Base-by-base conservation (phyloP, 106 monocot genomes). In the Dendrobium catenatum region DNA sequence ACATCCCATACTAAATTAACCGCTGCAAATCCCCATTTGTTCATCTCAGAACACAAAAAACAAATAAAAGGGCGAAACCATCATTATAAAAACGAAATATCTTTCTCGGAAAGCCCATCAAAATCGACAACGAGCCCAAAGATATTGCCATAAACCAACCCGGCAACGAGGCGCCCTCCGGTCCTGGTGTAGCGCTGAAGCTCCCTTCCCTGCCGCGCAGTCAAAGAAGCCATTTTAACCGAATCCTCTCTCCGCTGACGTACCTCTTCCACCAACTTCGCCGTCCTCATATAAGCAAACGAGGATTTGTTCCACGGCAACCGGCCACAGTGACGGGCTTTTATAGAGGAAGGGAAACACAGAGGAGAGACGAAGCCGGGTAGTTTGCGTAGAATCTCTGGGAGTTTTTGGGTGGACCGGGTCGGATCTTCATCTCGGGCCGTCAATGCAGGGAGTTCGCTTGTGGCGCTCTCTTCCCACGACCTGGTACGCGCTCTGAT, bases 181-280 rank as follows among this genome's bases (percentile, higher is more conserved):
- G 7, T 47, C 26, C 76, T 83, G 78, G 55, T 87, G 75, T 85
- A 90, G 11, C 87, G 72, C 85, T 90, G 90, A 42, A 77, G 48
- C 74, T 90, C 80, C 76, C 90, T 85, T 9, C 90, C 90, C 82
- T 89, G 84, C 29, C 89, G 73, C 9, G 89, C 75, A 20, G 79
- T 81, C 79, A 74, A 2, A 10, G 29, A 22, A 26, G 78, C 80
- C 82, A 86, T 86, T 75, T 68, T 68, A 15, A 15, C 72, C 72
- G 40, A 37, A 72, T 17, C 72, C 72, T 72, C 17, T 40, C n/a
- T 29, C 15, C 17, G 4, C 40, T 37, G 5, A 22, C 72, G 37
- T 13, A 33, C 37, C 72, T 31, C 72, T 76, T 11, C 48, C 27
- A 1, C 43, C 37, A 33, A 13, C 72, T 76, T 11, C 24, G 26